Evolutionary conservation across 768 basidiomycete species (phyloP).

Genomic region (Rhodotorula paludigena): DNA sequence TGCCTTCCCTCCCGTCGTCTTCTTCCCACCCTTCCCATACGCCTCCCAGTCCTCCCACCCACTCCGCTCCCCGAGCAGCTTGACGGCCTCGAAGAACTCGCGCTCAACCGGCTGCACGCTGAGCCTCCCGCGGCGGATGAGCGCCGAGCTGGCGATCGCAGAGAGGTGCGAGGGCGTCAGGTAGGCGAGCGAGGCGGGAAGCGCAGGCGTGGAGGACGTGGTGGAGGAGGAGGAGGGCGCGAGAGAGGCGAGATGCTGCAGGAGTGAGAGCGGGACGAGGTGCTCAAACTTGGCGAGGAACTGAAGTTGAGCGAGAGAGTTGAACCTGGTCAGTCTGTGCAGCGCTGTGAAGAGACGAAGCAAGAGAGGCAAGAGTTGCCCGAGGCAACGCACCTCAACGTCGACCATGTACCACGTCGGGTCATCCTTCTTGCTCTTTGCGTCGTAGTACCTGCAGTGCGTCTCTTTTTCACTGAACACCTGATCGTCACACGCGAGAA

Average conservation of each 20-base stretch:
- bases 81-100: slow-evolving; percentile 62
- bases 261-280: slow-evolving; percentile 71
- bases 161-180: slow-evolving; percentile 23
- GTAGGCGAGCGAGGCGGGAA: slow-evolving; percentile 28
- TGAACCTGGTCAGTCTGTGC: background rate
- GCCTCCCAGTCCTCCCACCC: slow-evolving; percentile 83
- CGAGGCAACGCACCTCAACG: slow-evolving; percentile 44
- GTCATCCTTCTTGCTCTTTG: slow-evolving; percentile 64
- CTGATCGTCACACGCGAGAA: background rate
- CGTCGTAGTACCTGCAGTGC: slow-evolving; percentile 44
- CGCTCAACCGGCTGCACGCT: slow-evolving; percentile 77
- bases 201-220: slow-evolving; percentile 10
- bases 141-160: slow-evolving; percentile 55
- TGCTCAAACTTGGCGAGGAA: slow-evolving; percentile 51
- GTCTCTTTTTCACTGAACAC: background rate
- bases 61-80: slow-evolving; percentile 61
- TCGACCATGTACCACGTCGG: slow-evolving; percentile 96
- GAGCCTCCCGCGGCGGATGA: slow-evolving; percentile 72
- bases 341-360: too few species aligned
- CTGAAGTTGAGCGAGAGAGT: slow-evolving; percentile 31
- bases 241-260: slow-evolving; percentile 58
- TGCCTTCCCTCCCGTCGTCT: background rate
- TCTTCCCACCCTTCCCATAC: slow-evolving; percentile 49
- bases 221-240: slow-evolving; percentile 42
- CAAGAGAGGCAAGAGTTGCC: background rate